Base-by-base conservation (phyloP, 441 rosid species). In the Metrosideros polymorpha region DNA sequence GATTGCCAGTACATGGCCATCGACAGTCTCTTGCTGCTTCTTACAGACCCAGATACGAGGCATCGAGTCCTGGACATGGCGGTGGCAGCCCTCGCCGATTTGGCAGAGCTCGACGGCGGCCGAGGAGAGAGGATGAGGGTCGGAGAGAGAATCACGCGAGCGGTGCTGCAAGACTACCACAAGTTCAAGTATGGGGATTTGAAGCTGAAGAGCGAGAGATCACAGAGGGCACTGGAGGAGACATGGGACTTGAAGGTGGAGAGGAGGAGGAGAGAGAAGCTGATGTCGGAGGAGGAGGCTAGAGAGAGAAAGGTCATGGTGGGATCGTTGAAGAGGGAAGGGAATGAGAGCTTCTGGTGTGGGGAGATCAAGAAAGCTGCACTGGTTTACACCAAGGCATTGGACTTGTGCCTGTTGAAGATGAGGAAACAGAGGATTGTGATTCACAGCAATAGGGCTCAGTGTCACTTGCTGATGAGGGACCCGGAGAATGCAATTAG, bases 1-100 rank as follows among this genome's bases (percentile, higher is more conserved):
- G 93, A 95, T 88, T 95, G 97, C 96, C 96, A 92, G 87, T 91
- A 88, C 86, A 87, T 91, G 90, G 98, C 93, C 12, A 91, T 97
- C 84, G 98, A 95, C 85, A 93, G 93, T 50, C 94, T 95, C 87
- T 82, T 95, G 85, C 88, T 89, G 5, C 94, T 97, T 66, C 95
- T 97, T 57, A 94, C 91, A 89, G 99, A 95, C 90, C 89, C 86
- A 84, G 93, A 87, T 22, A 92, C 94, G 43, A 93, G 96, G 90
- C 84, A 91, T 76, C 83, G 87, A 61, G 95, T 95, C 32, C 86
- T 94, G 27, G 92, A 95, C 29, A 84, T 85, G 19, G 90, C 94
- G 52, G 93, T 93, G 86, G 59, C 61, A 45, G 92, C 85, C 85
- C 94, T 97, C 8, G 89, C 89, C 49, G 98, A 95, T 89, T 89